Base-by-base conservation (phyloP, 2,329 filamentous ascomycete species). In the Diaporthe citri region DNA sequence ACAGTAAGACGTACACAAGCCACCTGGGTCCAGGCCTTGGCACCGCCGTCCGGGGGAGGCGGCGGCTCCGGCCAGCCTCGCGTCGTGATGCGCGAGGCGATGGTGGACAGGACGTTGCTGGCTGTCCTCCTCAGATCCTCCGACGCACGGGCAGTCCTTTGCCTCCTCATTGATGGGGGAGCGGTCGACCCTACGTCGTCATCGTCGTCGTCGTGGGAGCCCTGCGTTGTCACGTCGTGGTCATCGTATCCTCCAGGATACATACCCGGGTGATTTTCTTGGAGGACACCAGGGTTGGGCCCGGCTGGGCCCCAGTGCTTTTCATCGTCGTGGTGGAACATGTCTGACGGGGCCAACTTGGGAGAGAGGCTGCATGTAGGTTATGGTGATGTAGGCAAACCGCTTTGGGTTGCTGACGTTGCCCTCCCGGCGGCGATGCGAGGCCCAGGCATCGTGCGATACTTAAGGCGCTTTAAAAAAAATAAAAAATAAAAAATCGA, bases 1-100 rank as follows among this genome's bases (percentile, higher is more conserved):
- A 46, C 41, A 36, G 43, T 43, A 57, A 39, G n/a, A 76, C 75
- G 48, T 72, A 76, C 75, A 74, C 75, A 75, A 73, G 84, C 74
- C 56, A 82, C 84, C 83, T 78, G 59, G 12, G 70, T 75, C 87
- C 87, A 88, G 4, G 87, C 86, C 20, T 80, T 78, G 60, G 79
- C 78, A 6, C 87, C 87, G 20, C 86, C 87, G 31, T 88, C 86
- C 0, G 87, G 87, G 8, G 87, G 85, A n/a, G 86, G 86, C 0
- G 84, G 83, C 1, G 84, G 84, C 52, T 85, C 83, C 36, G 81
- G 77, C 66, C 82, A 85, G 0, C 84, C 83, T 43, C 81, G 82
- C 3, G 85, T 85, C 12, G 83, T 84, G 22, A 86, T 80, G 41
- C 82, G 80, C 25, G 77, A 76, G n/a, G 70, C 73, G 8, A 76